Conservation (phyloP, 345 rosid genomes). For the Raphanus raphanistrum region DNA sequence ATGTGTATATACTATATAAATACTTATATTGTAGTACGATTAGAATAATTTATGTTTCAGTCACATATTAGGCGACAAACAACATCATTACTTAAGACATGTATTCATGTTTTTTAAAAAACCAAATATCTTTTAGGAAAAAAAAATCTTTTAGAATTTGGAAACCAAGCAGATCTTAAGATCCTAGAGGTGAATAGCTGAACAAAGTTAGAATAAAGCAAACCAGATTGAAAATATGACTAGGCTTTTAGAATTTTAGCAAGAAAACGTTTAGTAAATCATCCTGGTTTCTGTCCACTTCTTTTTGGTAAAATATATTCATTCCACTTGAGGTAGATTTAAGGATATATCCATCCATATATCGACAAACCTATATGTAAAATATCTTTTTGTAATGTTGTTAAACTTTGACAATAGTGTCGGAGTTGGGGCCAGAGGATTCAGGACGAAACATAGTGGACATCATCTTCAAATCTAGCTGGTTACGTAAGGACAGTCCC, state of each 20-base stretch:
- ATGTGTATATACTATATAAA: neutral
- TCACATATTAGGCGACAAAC: constrained; percentile 10
- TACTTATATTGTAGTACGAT: constrained; percentile 8
- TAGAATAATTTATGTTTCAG: neutral
- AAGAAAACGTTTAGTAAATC: neutral
- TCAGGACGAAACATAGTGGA: constrained; percentile 82
- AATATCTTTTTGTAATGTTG: constrained; percentile 25
- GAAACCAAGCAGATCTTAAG: neutral
- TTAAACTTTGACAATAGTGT: constrained; percentile 44
- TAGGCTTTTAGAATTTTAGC: neutral
- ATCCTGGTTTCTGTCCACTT: neutral
- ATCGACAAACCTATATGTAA: neutral
- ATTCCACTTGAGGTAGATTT: neutral
- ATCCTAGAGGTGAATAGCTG: neutral
- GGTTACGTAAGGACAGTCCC: constrained; percentile 72
- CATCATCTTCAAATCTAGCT: constrained; percentile 90
- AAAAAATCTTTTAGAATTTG: neutral
- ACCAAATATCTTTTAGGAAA: no score
- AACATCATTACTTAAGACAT: neutral
- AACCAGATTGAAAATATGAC: neutral
- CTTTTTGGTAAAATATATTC: neutral
- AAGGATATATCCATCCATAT: neutral
- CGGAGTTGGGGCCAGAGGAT: constrained; percentile 79
- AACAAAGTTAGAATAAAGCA: neutral
- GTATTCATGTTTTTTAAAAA: neutral